Evolutionary conservation across 768 basidiomycete genomes (phyloP).

Genomic region (Tylopilus rubrobrunneus): DNA sequence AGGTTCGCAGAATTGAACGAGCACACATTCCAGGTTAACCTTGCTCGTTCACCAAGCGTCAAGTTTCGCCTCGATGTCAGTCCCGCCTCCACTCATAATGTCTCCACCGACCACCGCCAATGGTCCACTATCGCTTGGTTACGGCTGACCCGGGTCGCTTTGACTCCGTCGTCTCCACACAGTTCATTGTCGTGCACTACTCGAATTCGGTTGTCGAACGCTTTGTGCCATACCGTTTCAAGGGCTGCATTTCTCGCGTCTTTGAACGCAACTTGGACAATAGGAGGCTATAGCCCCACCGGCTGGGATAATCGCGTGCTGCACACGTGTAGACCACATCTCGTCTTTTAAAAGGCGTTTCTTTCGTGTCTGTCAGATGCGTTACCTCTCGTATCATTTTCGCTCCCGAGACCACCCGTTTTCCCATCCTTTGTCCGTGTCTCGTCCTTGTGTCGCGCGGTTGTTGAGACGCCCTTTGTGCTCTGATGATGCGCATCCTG

Average conservation of each 20-base stretch:
- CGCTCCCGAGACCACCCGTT: neutral
- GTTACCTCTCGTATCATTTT: constrained; percentile 13
- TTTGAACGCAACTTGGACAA: constrained; percentile 15
- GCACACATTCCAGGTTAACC: neutral
- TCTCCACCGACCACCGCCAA: neutral
- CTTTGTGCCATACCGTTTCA: constrained; percentile 9
- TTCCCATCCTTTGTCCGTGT: neutral
- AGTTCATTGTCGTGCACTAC: neutral
- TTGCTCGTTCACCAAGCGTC: neutral
- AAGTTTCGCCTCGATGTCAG: too few relatives aligned
- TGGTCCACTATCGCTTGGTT: neutral
- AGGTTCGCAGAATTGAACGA: too few relatives aligned
- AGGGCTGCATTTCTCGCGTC: neutral
- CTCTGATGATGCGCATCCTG: constrained; percentile 5
- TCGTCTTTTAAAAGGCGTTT: constrained; percentile 28
- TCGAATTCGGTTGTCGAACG: neutral
- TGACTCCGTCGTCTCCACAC: neutral
- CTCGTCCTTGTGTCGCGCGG: neutral
- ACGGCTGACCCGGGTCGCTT: neutral
- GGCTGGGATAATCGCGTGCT: constrained; percentile 29
- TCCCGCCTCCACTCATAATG: neutral
- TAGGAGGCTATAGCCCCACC: constrained; percentile 1
- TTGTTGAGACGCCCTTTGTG: neutral
- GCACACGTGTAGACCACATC: constrained; percentile 31
- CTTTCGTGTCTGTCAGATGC: constrained; percentile 17